Conservation (phyloP, 2,329 filamentous ascomycete species). For the Daldinia sp. region DNA sequence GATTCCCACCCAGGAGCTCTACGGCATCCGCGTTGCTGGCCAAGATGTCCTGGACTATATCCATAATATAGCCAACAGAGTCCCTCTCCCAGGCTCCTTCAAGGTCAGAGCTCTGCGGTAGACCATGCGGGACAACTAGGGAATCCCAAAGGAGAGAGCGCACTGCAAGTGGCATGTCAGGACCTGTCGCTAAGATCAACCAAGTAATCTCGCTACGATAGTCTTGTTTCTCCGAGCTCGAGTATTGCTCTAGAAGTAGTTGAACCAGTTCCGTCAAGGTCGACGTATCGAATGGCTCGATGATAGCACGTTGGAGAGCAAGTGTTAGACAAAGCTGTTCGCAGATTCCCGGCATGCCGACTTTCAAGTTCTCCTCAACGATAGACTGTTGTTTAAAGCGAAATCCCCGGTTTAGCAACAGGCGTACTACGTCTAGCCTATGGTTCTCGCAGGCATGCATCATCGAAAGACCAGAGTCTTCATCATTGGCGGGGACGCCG, state of each 20-base stretch:
- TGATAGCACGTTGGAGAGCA: background rate
- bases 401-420: background rate
- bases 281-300: background rate
- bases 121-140: background rate
- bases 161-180: background rate
- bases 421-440: background rate
- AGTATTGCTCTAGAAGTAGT: background rate
- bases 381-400: background rate
- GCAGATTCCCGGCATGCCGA: background rate
- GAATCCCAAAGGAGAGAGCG: constrained; percentile 5
- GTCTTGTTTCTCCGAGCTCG: background rate
- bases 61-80: background rate
- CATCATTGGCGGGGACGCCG: background rate
- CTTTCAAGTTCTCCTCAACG: background rate
- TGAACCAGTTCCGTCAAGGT: background rate
- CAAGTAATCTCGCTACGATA: background rate
- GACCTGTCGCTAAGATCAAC: background rate
- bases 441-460: background rate
- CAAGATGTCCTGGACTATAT: background rate
- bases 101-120: background rate
- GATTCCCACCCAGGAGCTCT: background rate
- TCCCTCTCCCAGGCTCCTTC: background rate
- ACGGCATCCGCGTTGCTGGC: background rate
- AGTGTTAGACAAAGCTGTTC: constrained; percentile 3
- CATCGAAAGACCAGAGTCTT: background rate